Conservation (phyloP, 2,329 filamentous ascomycete species). For the Blumeria graminis region DNA sequence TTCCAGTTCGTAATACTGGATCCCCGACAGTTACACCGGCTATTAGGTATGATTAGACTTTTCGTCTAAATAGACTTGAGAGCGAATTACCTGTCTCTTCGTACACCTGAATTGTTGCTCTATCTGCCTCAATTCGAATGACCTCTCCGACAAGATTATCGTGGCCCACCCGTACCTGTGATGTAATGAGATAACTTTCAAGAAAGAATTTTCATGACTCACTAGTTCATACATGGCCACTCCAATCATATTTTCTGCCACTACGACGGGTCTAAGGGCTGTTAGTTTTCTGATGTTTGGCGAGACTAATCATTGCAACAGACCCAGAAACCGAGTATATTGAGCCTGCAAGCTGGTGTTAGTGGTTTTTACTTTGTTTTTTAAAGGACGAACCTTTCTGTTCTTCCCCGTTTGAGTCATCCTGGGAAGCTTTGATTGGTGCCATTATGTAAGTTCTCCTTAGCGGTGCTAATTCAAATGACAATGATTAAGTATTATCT, state of each 20-base stretch:
- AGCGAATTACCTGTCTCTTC: slow-evolving; percentile 64
- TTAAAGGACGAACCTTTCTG: slow-evolving; percentile 25
- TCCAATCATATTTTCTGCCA: slow-evolving; percentile 95
- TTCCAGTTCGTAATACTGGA: slow-evolving; percentile 71
- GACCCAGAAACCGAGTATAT: slow-evolving; percentile 50
- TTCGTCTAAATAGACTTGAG: too few relatives aligned
- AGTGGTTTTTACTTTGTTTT: slow-evolving; percentile 4
- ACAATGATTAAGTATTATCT: too few relatives aligned
- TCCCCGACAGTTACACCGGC: slow-evolving; percentile 92
- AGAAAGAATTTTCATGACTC: slow-evolving; percentile 1
- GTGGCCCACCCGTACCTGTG: slow-evolving; percentile 70
- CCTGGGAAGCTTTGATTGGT: slow-evolving; percentile 18
- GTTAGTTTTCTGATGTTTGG: slow-evolving; percentile 6
- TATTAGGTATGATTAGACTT: slow-evolving; percentile 15
- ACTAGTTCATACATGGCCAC: slow-evolving; percentile 98
- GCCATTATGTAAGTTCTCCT: slow-evolving; percentile 13
- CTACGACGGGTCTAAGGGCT: slow-evolving; percentile 58
- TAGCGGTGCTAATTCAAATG: too few relatives aligned
- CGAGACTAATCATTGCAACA: slow-evolving; percentile 8
- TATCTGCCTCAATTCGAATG: slow-evolving; percentile 89
- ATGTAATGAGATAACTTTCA: not conserved
- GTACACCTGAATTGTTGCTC: slow-evolving; percentile 95
- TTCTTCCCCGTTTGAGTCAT: slow-evolving; percentile 23
- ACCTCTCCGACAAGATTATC: slow-evolving; percentile 88
- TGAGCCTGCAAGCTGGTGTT: slow-evolving; percentile 20